Evolutionary conservation across 768 basidiomycete species (phyloP).

Genomic region (Tricholoma matsutake): DNA sequence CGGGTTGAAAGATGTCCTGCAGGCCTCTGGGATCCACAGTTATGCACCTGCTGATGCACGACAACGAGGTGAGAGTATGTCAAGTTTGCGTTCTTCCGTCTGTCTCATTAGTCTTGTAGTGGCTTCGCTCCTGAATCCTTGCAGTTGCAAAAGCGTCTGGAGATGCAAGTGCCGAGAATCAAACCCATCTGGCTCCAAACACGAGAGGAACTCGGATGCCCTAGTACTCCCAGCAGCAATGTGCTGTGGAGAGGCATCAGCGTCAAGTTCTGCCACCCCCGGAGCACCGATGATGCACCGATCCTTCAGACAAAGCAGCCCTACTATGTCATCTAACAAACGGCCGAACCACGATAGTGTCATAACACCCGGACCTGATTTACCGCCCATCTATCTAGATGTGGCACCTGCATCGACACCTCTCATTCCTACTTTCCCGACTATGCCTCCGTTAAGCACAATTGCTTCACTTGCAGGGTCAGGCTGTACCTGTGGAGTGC

Average conservation of each 20-base stretch:
- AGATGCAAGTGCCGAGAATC: slow-evolving; percentile 47
- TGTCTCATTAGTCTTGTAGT: slow-evolving; percentile 35
- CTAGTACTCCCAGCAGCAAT: slow-evolving; percentile 39
- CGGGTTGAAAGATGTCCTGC: slow-evolving; percentile 58
- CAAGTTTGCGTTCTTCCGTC: slow-evolving; percentile 9
- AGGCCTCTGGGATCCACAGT: slow-evolving; percentile 23
- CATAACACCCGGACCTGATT: slow-evolving; percentile 32
- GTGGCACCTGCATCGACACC: slow-evolving; percentile 21
- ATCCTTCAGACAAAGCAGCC: slow-evolving; percentile 28
- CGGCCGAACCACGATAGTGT: slow-evolving; percentile 24
- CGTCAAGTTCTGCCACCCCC: slow-evolving; percentile 7
- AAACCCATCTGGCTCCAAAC: slow-evolving; percentile 3
- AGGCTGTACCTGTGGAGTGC: slow-evolving; percentile 69
- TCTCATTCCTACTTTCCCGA: slow-evolving; percentile 45
- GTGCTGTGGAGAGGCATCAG: slow-evolving; percentile 17
- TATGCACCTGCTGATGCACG: slow-evolving; percentile 39
- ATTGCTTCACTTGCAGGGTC: slow-evolving; percentile 60
- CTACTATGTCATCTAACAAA: slow-evolving; percentile 29
- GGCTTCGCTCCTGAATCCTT: slow-evolving; percentile 61
- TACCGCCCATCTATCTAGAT: slow-evolving; percentile 46
- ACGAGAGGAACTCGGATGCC: slow-evolving; percentile 24
- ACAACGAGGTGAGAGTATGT: slow-evolving; percentile 42
- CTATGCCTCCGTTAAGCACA: slow-evolving; percentile 59
- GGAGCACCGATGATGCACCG: slow-evolving; percentile 17
- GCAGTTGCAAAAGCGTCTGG: slow-evolving; percentile 53